Base-by-base conservation (phyloP, 2,329 filamentous ascomycete species). In the Mariannaea elegans region DNA sequence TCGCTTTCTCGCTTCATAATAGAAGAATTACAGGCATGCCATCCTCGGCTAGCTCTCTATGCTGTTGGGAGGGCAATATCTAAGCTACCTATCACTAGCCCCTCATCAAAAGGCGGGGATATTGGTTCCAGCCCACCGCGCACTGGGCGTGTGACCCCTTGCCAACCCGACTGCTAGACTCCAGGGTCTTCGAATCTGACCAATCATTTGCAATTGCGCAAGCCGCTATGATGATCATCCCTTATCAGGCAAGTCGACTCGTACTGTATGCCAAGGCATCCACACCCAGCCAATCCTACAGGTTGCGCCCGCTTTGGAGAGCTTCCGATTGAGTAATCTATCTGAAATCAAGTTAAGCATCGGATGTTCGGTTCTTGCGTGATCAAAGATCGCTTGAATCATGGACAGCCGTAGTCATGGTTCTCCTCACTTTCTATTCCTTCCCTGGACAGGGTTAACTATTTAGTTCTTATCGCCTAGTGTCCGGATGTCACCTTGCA, bases 181-280 rank as follows among this genome's bases (percentile, higher is more conserved):
- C 18, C 2, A 21, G 9, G 23, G 9, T 13, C 8, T 8, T 24
- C n/a, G 12, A 27, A 18, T 10, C 12, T 18, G 38, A 8, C 49
- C 49, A 52, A 52, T 52, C 49, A 44, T 16, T 3, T 44, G 16
- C 23, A 52, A 52, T 42, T 52, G 49, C 49, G 49, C 24, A 23
- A 10, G 18, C 16, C 38, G 48, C 36, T n/a, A 27, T 36, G 49
- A 52, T 31, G 24, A n/a, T 24, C 14, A 36, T 34, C 27, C 34
- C 49, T 52, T 52, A 52, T 52, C 38, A 52, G 32, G 32, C 32
- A 34, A 13, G 5, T 34, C 29, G 24, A 27, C 24, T n/a, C n/a
- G n/a, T n/a, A n/a, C n/a, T n/a, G 32, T 23, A 32, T 41, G 38
- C 49, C 39, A 36, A 19, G 18, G 18, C 9, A 2, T 16, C 4